Percentiles rank a stretch among this genome's conserved stretches.
Conservation (phyloP, 2,329 filamentous ascomycete species). For the Diplodia corticola region DNA sequence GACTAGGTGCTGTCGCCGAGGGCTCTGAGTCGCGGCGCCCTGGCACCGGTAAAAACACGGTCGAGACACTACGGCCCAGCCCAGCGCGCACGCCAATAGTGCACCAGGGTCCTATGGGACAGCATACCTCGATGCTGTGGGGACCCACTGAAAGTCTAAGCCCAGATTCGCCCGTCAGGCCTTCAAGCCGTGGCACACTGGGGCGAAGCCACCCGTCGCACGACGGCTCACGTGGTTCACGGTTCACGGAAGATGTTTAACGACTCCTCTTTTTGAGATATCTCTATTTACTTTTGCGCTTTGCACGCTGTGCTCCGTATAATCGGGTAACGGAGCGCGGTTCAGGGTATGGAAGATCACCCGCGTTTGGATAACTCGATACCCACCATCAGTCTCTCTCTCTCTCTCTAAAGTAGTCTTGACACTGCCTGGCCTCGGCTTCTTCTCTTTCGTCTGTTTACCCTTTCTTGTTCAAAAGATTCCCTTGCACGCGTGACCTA, state of each 20-base stretch:
- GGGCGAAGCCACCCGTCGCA: conserved; percentile 47
- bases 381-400: conserved; percentile 11
- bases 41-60: conserved; percentile 12
- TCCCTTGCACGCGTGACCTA: conserved; percentile 19
- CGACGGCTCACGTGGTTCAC: conserved; percentile 48
- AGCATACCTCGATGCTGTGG: conserved; percentile 24
- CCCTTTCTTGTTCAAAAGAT: conserved; percentile 4
- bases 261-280: conserved; percentile 21
- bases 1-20: conserved; percentile 29
- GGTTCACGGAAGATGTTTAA: conserved; percentile 51
- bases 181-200: conserved; percentile 35
- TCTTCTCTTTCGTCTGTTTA: neutral
- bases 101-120: conserved; percentile 42
- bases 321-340: conserved; percentile 3
- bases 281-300: conserved; percentile 12
- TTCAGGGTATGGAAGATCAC: conserved; percentile 7
- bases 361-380: conserved; percentile 17
- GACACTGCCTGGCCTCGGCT: neutral
- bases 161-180: conserved; percentile 40
- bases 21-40: conserved; percentile 26
- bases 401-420: conserved; percentile 15
- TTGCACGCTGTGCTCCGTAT: neutral
- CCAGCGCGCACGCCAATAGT: conserved; percentile 64
- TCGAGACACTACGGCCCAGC: conserved; percentile 48
- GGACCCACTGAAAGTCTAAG: conserved; percentile 29